Conservation (phyloP, 2,329 filamentous ascomycete genomes). For the Arachnomyces sp. region DNA sequence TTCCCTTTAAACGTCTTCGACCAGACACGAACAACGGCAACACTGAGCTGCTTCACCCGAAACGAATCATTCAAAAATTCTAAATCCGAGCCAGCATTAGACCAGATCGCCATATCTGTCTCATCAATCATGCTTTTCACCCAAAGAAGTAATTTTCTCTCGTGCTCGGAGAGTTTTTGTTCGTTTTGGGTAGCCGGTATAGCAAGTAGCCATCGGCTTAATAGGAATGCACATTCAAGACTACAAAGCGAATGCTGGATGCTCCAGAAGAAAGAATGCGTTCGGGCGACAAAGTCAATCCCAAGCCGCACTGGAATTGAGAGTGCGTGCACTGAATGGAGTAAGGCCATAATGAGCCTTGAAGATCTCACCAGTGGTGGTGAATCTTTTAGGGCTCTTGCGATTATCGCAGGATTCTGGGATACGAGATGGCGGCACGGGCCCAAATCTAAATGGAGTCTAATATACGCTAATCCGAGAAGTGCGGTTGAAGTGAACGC, state of each 20-base stretch:
- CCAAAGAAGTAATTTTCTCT: conserved; percentile 41
- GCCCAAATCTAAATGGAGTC: conserved; percentile 41
- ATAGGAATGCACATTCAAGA: conserved; percentile 45
- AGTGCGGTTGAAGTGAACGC: conserved; percentile 46
- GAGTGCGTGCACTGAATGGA: conserved; percentile 49
- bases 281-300: conserved; percentile 46
- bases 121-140: conserved; percentile 45
- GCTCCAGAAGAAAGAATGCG: conserved; percentile 49
- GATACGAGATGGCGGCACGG: conserved; percentile 41
- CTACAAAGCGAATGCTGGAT: conserved; percentile 50
- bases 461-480: conserved; percentile 41
- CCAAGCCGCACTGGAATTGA: conserved; percentile 49
- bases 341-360: conserved; percentile 42
- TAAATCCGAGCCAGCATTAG: conserved; percentile 30
- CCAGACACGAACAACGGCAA: conserved; percentile 42
- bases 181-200: conserved; percentile 37
- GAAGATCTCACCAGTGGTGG: conserved; percentile 37
- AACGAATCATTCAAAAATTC: conserved; percentile 36
- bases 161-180: conserved; percentile 39
- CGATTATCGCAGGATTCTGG: conserved; percentile 41
- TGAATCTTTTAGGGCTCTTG: conserved; percentile 37
- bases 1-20: conserved; percentile 41
- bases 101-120: conserved; percentile 39
- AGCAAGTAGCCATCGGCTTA: conserved; percentile 40
- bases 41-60: conserved; percentile 39